Evolutionary conservation across 768 basidiomycete genomes (phyloP).

Genomic region (Nidularia pulvinata): DNA sequence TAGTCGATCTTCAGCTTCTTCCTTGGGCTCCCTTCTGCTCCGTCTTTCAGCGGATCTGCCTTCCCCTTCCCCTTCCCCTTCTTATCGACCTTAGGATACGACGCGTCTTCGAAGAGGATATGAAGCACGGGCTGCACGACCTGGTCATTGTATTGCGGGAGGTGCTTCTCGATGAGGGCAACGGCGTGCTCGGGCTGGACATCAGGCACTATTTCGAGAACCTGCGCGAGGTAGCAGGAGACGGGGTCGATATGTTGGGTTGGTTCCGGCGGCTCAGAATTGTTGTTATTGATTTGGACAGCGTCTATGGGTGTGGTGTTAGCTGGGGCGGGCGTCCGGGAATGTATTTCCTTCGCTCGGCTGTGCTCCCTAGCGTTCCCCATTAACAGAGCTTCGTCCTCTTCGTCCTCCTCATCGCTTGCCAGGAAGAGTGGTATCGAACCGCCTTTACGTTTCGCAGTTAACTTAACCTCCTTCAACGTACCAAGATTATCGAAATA

Average conservation of each 20-base stretch:
- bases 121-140: conserved; percentile 59
- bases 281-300: neutral
- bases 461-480: too few species aligned
- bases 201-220: conserved; percentile 73
- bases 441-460: neutral
- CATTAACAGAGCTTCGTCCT: too few species aligned
- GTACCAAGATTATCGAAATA: too few species aligned
- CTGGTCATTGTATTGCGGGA: conserved; percentile 27
- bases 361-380: too few species aligned
- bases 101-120: conserved; percentile 57
- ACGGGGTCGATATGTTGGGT: too few species aligned
- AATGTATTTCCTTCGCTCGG: too few species aligned
- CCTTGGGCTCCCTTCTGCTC: conserved; percentile 14
- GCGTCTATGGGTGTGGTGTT: conserved; percentile 4
- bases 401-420: conserved; percentile 35
- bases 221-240: conserved; percentile 33
- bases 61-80: conserved; percentile 26
- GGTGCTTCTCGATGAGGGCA: conserved; percentile 42
- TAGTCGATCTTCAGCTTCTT: conserved; percentile 57
- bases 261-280: neutral
- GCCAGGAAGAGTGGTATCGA: conserved; percentile 26
- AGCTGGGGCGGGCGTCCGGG: too few species aligned
- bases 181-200: conserved; percentile 57
- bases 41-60: conserved; percentile 22
- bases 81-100: conserved; percentile 53